Conservation (phyloP, 108 stramenopile species). For the Cyclostephanos tholiformis region DNA sequence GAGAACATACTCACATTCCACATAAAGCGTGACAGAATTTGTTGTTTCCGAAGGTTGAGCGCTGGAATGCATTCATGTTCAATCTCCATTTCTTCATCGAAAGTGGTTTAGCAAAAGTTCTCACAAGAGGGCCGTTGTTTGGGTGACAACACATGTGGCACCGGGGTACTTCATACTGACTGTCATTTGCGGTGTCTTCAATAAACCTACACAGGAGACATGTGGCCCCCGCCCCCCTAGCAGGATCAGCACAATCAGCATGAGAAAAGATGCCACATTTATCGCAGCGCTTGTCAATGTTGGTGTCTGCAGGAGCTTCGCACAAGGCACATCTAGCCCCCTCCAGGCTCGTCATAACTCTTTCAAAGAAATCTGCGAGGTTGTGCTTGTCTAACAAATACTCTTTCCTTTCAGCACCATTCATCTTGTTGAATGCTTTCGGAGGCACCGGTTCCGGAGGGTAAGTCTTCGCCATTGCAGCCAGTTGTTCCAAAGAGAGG, state of each 20-base stretch:
- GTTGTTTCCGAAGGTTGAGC: constrained; percentile 58
- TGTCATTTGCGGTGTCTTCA: constrained; percentile 32
- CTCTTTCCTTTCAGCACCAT: constrained; percentile 55
- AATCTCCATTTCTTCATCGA: constrained; percentile 61
- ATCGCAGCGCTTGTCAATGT: constrained; percentile 55
- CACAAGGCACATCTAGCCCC: constrained; percentile 77
- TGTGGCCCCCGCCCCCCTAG: constrained; percentile 14
- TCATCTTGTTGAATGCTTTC: constrained; percentile 69
- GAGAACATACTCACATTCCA: constrained; percentile 64
- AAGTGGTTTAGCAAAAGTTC: constrained; percentile 55
- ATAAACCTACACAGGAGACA: constrained; percentile 60
- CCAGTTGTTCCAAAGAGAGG: constrained; percentile 57
- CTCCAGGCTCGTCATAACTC: constrained; percentile 49
- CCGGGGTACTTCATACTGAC: constrained; percentile 49
- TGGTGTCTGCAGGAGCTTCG: constrained; percentile 32
- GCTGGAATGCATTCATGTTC: constrained; percentile 46
- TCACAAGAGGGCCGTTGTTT: constrained; percentile 59
- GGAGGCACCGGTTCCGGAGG: constrained; percentile 67
- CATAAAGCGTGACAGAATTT: constrained; percentile 73
- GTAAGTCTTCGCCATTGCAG: constrained; percentile 64
- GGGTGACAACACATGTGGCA: constrained; percentile 68
- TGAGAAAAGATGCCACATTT: constrained; percentile 62
- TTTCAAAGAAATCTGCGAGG: constrained; percentile 55
- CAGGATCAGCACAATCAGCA: constrained; percentile 54
- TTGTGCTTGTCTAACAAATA: constrained; percentile 59